These are phyloP conservation scores for Lactarius hatsudake DNA, from an alignment of 768 basidiomycete genomes.

Conservation along the genomic window DNA sequence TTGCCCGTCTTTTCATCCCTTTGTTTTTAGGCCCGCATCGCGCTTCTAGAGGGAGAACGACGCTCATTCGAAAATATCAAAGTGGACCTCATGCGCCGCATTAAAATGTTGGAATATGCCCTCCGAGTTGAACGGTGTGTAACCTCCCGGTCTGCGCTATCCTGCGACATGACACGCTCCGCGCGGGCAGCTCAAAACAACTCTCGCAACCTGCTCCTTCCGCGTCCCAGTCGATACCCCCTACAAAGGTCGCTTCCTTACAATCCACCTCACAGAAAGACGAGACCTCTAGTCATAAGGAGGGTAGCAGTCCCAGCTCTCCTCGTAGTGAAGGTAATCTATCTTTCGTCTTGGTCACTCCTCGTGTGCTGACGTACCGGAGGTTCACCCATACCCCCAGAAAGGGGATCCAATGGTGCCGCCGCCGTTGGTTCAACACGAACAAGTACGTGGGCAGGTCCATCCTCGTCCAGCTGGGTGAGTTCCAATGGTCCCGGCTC, in stretches of 20 bases:
- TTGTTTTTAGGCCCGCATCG: conserved; percentile 79
- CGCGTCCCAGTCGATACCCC: conserved; percentile 48
- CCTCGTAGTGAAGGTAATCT: conserved; percentile 77
- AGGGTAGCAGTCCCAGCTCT: conserved; percentile 77
- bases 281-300: conserved; percentile 69
- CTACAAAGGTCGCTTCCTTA: conserved; percentile 61
- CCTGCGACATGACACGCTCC: conserved; percentile 35
- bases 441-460: conserved; percentile 52
- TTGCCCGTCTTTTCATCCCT: conserved; percentile 30
- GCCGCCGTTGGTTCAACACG: conserved; percentile 46
- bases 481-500: conserved; percentile 46
- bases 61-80: conserved; percentile 97
- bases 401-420: conserved; percentile 45
- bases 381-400: conserved; percentile 75
- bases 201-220: conserved; percentile 53
- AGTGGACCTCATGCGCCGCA: conserved; percentile 91
- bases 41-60: conserved; percentile 93
- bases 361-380: conserved; percentile 15
- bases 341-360: conserved; percentile 12
- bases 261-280: conserved; percentile 67
- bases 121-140: conserved; percentile 91
- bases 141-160: conserved; percentile 21
- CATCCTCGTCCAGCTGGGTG: conserved; percentile 44
- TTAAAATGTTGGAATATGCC: conserved; percentile 99
- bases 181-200: conserved; percentile 68